Evolutionary conservation across 2,329 filamentous ascomycete species (phyloP).

Genomic region (Phyllosticta paracitricarpa): DNA sequence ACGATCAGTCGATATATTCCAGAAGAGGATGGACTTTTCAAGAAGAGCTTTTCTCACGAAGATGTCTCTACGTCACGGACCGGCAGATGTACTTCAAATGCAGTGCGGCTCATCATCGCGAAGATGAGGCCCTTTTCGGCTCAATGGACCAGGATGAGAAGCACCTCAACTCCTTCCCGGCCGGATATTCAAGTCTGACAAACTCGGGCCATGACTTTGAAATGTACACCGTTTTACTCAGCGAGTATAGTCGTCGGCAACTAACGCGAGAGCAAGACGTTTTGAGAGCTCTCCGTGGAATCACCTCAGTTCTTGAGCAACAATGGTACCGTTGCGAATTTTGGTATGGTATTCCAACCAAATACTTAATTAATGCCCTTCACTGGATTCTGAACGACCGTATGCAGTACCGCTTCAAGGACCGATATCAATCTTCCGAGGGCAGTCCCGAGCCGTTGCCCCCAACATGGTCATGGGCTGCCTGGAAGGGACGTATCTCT

Average conservation of each 20-base stretch:
- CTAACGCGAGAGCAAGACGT: neutral
- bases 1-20: neutral
- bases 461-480: no score
- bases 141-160: neutral
- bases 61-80: neutral
- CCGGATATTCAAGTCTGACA: neutral
- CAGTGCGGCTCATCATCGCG: neutral
- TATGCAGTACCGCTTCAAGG: no score
- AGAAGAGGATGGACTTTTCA: neutral
- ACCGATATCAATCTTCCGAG: no score
- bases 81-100: neutral
- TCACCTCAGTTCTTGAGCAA: neutral
- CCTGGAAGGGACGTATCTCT: no score
- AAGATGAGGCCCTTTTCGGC: neutral
- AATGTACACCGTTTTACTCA: neutral
- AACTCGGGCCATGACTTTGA: neutral
- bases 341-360: neutral
- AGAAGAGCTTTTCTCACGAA: neutral
- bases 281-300: neutral
- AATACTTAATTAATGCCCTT: no score
- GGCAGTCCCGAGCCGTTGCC: no score
- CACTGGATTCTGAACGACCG: no score
- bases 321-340: neutral
- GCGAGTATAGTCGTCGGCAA: neutral
- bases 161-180: neutral